A percentile compares a stretch with the other conserved stretches of the same genome.
Conservation (phyloP, 176 grass and related monocot genomes). For the Calamus simplicifolius region DNA sequence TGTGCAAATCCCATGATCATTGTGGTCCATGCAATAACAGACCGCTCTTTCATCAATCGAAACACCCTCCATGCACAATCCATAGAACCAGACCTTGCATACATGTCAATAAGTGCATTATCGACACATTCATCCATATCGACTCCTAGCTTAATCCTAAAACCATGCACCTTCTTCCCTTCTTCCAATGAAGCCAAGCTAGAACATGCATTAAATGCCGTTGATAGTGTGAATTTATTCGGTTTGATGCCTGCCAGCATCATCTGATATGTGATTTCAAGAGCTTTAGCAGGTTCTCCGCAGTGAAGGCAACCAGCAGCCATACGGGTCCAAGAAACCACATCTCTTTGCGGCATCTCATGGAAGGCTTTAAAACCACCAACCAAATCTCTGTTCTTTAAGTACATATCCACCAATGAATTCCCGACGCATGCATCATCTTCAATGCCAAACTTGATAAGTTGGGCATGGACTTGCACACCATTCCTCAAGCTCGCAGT, state of each 20-base stretch:
- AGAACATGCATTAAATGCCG: constrained; percentile 26
- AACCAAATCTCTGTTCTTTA: constrained; percentile 29
- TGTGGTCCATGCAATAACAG: constrained; percentile 32
- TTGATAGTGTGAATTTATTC: constrained; percentile 47
- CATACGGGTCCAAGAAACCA: constrained; percentile 63
- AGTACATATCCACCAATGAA: constrained; percentile 63
- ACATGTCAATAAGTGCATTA: constrained; percentile 58
- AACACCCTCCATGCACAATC: constrained; percentile 28
- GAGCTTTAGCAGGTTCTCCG: constrained; percentile 15
- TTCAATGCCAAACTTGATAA: constrained; percentile 41
- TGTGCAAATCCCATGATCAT: constrained; percentile 54
- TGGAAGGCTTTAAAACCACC: constrained; percentile 28
- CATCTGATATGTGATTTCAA: constrained; percentile 33
- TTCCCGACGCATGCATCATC: constrained; percentile 40
- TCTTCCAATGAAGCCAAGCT: constrained; percentile 11
- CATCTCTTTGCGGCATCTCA: constrained; percentile 33
- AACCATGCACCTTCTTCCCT: constrained; percentile 37
- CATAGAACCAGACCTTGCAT: constrained; percentile 34
- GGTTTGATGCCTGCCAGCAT: constrained; percentile 25
- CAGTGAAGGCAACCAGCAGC: constrained; percentile 34
- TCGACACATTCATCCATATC: constrained; percentile 22
- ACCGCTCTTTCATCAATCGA: constrained; percentile 24
- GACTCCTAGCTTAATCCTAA: constrained; percentile 35
- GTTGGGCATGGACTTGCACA: constrained; percentile 44
- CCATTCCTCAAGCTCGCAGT: constrained; percentile 10